Percentiles rank a stretch among this genome's conserved stretches.
phyloP scores from a whole-genome alignment of 805 yeast species.

The Phaffomyces opuntiae region DNA sequence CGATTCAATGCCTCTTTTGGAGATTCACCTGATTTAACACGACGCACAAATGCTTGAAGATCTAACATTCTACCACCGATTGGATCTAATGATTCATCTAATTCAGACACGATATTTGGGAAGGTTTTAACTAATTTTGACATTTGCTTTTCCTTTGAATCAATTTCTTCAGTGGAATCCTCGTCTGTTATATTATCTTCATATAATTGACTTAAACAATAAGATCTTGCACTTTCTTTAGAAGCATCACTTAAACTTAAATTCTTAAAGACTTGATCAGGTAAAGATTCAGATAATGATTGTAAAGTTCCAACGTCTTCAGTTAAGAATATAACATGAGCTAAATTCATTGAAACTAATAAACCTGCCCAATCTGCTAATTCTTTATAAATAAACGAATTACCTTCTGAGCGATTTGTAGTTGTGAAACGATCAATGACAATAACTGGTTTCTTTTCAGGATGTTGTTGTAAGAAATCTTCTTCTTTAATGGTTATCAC shows the following conservation, averaged over 20 bases:
- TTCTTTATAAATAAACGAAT: conserved; percentile 62
- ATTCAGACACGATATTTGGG: conserved; percentile 25
- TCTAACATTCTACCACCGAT: conserved; percentile 95
- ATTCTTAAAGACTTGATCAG: conserved; percentile 79
- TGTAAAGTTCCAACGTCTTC: conserved; percentile 77
- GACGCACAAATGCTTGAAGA: conserved; percentile 80
- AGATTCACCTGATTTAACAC: conserved; percentile 81
- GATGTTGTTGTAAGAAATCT: conserved; percentile 77
- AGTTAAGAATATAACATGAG: conserved; percentile 85
- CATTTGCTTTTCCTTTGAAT: conserved; percentile 19
- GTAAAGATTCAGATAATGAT: conserved; percentile 62
- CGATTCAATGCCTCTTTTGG: conserved; percentile 71
- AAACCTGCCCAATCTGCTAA: conserved; percentile 87
- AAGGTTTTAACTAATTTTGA: conserved; percentile 4
- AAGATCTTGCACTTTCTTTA: conserved; percentile 57
- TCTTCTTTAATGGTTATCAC: conserved; percentile 52
- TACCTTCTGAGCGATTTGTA: conserved; percentile 47
- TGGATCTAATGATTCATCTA: conserved; percentile 58
- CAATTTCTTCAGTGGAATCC: conserved; percentile 11
- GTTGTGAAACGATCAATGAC: conserved; percentile 68
- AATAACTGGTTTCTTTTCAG: conserved; percentile 78
- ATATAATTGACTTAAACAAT: conserved; percentile 51
- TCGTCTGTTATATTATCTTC: conserved; percentile 16
- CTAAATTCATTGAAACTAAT: conserved; percentile 68
- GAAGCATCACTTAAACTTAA: conserved; percentile 79